Evolutionary conservation across 352 stramenopile species (phyloP), one percentile per base, ranked within the genome.

Genomic region (Phytophthora boehmeriae): DNA sequence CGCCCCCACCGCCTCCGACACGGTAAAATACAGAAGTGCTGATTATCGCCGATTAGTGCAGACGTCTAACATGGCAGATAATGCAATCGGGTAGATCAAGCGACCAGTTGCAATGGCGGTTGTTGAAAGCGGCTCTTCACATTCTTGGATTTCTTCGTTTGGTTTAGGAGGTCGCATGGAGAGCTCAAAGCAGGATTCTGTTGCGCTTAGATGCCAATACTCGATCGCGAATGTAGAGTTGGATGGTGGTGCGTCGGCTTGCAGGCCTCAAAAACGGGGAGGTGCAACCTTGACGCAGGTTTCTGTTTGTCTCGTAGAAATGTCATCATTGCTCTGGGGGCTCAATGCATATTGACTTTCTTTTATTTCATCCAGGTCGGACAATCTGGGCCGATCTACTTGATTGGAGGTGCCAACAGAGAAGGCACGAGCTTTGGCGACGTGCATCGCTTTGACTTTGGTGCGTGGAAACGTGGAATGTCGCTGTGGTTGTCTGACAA

Each of bases 401-500:
- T 92, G 20, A 84, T 92, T 30, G 81, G 81, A 8, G 81, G 81
- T 2, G 75, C 83, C 0, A 85, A 82, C 22, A 68, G 83, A 45
- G 74, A 87, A 46, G 80, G 66, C 8, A 50, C 54, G 5, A 83
- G 78, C 51, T 90, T 87, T 46, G 52, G 63, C 8, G 81, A 90
- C 25, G 79, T 89, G 4, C 66, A 86, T 58, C 28, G 43, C 16
- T 75, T 90, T n/a, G 68, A 90, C 45, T 30, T 88, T 3, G 68
- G 83, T 89, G 32, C n/a, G 42, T 25, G 9, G 2, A 39, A 28
- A 50, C 8, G 25, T 25, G 23, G 43, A 48, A 11, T 13, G 13
- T 23, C 25, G 45, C 27, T 13, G 27, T 19, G 39, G 17, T 38
- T 8, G 14, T 13, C 34, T 20, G n/a, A 2, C 14, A 14, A 36